phyloP scores from a whole-genome alignment of 345 rosid genomes.

The Linum lewisii region DNA sequence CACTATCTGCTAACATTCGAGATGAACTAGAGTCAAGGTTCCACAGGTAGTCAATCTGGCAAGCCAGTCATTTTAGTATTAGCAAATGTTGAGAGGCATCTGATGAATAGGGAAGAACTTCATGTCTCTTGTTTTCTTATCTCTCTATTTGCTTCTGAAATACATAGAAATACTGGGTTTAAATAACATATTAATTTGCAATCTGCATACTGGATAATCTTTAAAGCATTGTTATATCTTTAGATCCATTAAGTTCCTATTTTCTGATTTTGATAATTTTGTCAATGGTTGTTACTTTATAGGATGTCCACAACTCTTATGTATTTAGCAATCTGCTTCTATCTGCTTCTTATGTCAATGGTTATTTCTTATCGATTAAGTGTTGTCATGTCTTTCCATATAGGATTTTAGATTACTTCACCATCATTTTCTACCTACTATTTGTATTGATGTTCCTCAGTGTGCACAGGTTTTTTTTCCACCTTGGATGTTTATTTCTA shows the following conservation, averaged over 20 bases:
- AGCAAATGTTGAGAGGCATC: neutral
- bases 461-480: neutral
- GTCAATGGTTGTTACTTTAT: neutral
- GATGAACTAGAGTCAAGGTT: constrained; percentile 80
- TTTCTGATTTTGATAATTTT: neutral
- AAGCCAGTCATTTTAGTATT: neutral
- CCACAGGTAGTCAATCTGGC: constrained; percentile 40
- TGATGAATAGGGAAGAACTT: neutral
- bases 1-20: constrained; percentile 52
- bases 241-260: neutral
- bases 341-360: no score
- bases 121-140: neutral
- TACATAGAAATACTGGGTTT: neutral
- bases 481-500: neutral
- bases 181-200: neutral
- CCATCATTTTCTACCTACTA: neutral
- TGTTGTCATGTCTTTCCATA: no score
- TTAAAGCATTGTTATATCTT: neutral
- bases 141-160: neutral
- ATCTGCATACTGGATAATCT: neutral
- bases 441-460: neutral
- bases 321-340: neutral
- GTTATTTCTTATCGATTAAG: no score
- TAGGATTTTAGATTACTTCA: neutral
- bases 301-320: neutral